Evolutionary conservation across 352 stramenopile genomes (phyloP), one percentile per base, ranked within the genome.

Genomic region (Pythium inflatum): DNA sequence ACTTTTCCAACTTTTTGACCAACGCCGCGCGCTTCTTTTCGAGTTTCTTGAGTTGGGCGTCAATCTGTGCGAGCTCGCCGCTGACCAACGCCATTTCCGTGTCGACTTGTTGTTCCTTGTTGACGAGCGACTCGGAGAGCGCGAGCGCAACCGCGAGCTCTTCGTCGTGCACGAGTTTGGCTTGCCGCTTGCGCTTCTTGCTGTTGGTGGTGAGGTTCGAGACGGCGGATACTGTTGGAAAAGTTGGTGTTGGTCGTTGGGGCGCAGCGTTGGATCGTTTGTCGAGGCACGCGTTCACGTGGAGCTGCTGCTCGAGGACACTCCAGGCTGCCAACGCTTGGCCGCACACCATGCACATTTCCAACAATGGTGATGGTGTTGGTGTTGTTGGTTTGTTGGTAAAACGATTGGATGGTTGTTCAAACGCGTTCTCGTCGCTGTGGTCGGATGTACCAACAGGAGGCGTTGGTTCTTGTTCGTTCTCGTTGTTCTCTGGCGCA

Each of bases 51-150:
- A 91, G 74, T 54, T 89, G 72, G 3, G 50, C 73, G 33, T 89
- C 79, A 22, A 91, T 48, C 25, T 88, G 57, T 45, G 68, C 71
- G 3, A 91, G 65, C 63, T 91, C 83, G 33, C 77, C 72, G 14
- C 65, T 68, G 20, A 85, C 66, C 11, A 75, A 51, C 60, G 76
- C 73, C 31, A 91, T 66, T 18, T 91, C 61, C 51, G 77, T 66
- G 34, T 85, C 76, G 6, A 80, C 75, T 28, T 87, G 61, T 38
- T 85, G 70, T 25, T 81, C 81, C 49, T 75, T 70, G 36, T 58
- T 68, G 45, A 78, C 62, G 16, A 78, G 72, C 9, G 80, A 81
- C 40, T 74, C 78, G 48, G 73, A 81, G 11, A 74, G 59, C 5
- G 73, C 72, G 41, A 85, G 40, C 25, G 81, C 78, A n/a, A 89